Percentiles rank a stretch among this genome's conserved stretches.
phyloP scores from a whole-genome alignment of 768 basidiomycete genomes.

The Mycena filopes region DNA sequence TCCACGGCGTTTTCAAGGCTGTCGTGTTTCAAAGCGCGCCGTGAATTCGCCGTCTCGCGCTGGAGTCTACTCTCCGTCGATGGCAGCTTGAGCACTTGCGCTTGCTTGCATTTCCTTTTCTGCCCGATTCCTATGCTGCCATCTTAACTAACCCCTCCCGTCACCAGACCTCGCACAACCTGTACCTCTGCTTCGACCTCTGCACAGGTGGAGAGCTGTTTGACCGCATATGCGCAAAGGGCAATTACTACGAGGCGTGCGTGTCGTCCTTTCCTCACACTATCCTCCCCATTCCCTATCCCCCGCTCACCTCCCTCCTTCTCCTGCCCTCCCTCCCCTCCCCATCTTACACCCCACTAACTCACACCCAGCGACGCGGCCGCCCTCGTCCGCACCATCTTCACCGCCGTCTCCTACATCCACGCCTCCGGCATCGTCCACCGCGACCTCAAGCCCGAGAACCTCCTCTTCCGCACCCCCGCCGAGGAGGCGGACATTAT shows the following conservation, averaged over 20 bases:
- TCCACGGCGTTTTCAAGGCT: too few species aligned
- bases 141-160: background rate
- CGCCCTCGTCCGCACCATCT: conserved; percentile 85
- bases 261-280: conserved; percentile 37
- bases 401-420: conserved; percentile 89
- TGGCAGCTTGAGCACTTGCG: too few species aligned
- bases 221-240: conserved; percentile 97
- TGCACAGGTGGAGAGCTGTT: conserved; percentile 99
- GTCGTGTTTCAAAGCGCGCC: too few species aligned
- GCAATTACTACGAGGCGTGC: conserved; percentile 95
- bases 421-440: conserved; percentile 95
- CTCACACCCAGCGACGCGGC: conserved; percentile 79
- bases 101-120: conserved; percentile 1
- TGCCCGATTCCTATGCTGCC: too few species aligned
- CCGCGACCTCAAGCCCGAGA: conserved; percentile 97
- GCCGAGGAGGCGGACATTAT: conserved; percentile 94
- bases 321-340: conserved; percentile 7
- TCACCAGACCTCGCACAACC: conserved; percentile 88
- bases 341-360: background rate
- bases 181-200: conserved; percentile 95
- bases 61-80: too few species aligned
- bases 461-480: conserved; percentile 91
- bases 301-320: conserved; percentile 2
- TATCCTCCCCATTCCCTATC: too few species aligned
- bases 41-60: too few species aligned